Conservation (phyloP, 352 stramenopile species). For the Globisporangium cystogenes region DNA sequence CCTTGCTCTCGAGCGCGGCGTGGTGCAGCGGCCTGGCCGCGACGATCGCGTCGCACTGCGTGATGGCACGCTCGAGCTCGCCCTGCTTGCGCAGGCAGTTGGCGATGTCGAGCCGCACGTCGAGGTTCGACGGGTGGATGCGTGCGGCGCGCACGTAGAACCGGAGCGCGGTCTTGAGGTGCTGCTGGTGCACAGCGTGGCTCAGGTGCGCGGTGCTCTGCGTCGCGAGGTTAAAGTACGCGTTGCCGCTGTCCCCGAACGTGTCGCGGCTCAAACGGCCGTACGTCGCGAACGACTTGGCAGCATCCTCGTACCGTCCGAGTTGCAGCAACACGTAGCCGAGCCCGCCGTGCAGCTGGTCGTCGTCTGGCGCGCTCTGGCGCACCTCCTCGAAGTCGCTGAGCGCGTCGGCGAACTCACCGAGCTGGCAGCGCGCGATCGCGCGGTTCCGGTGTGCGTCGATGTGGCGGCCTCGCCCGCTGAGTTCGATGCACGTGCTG, state of each 20-base stretch:
- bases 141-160: conserved; percentile 61
- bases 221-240: conserved; percentile 64
- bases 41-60: conserved; percentile 47
- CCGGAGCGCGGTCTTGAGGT: conserved; percentile 49
- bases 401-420: conserved; percentile 49
- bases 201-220: conserved; percentile 26
- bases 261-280: conserved; percentile 55
- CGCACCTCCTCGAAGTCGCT: conserved; percentile 59
- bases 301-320: conserved; percentile 60
- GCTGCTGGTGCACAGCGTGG: conserved; percentile 25
- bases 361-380: conserved; percentile 60
- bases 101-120: conserved; percentile 61
- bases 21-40: conserved; percentile 41
- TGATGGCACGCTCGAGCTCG: conserved; percentile 33
- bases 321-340: conserved; percentile 68
- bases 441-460: conserved; percentile 63
- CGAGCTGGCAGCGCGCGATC: conserved; percentile 52
- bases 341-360: conserved; percentile 56
- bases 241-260: conserved; percentile 68
- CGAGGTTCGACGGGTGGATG: conserved; percentile 53
- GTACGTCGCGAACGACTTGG: conserved; percentile 54
- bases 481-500: conserved; percentile 34
- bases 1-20: conserved; percentile 48
- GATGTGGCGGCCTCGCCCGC: conserved; percentile 30
- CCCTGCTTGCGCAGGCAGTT: conserved; percentile 54